Evolutionary conservation across 2,329 filamentous ascomycete genomes (phyloP), one percentile per base, ranked within the genome.

Genomic region (Neopestalotiopsis sp.): DNA sequence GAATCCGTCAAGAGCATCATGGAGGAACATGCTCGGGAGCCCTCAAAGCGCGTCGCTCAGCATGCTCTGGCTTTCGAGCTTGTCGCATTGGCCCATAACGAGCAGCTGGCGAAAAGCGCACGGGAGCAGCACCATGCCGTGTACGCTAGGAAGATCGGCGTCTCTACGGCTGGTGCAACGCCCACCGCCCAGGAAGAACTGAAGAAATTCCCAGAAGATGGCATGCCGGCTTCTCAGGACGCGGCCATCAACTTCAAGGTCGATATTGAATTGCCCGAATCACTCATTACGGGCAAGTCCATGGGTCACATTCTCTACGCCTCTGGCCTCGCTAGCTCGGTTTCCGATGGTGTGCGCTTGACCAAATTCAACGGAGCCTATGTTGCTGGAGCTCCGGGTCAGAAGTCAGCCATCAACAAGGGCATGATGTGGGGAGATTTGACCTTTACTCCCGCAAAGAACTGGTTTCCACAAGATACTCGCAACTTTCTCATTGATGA

Each of bases 41-140:
- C 93, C 0, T 87, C 90, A 1, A 89, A 91, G 80, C 90, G 96
- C 38, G 78, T 89, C 68, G 94, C 95, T 3, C 95, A 99, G 74
- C 95, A 97, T 76, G 83, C 87, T 0, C 88, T 99, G 2, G 96
- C 96, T 0, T 88, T 85, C 65, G 95, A 99, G 77, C 91, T 98
- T 28, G 84, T 97, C 0, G 87, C 91, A 64, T 86, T 99, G 2
- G 88, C 94, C 1, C 94, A 98, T 76, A 94, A 95, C 14, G 78
- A 83, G 0, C 75, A 86, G 7, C 87, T 87, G 70, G 94, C 95
- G 0, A 78, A 87, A 14, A 83, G 87, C 28, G 90, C 93, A 6
- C 89, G 90, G 69, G 69, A 80, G 38, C 82, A 85, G 71, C 89
- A 91, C 76, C 78, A 77, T 63, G 79, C 82, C 63, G 78, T 89